Conservation (phyloP, 805 yeast species). For the Saturnispora silvae region DNA sequence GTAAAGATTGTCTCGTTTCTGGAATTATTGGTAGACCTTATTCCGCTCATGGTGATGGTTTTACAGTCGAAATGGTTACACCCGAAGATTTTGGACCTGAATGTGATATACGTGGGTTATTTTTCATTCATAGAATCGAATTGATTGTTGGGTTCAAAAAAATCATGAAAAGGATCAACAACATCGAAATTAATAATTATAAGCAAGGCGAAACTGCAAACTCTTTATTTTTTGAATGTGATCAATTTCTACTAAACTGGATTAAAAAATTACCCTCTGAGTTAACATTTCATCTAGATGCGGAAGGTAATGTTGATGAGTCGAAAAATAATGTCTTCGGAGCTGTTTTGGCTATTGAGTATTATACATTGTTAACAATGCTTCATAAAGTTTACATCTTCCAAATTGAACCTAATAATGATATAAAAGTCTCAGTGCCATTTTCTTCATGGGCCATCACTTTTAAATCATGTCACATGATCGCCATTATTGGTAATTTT, state of each 20-base stretch:
- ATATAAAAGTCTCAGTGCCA: slow-evolving; percentile 30
- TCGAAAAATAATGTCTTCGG: slow-evolving; percentile 9
- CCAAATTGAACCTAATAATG: slow-evolving; percentile 20
- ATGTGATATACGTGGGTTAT: slow-evolving; percentile 33
- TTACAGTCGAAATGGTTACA: slow-evolving; percentile 69
- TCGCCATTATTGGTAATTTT: slow-evolving; percentile 51
- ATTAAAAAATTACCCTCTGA: slow-evolving; percentile 54
- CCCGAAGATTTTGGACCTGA: slow-evolving; percentile 50
- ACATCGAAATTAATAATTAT: slow-evolving; percentile 1
- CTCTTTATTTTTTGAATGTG: slow-evolving; percentile 54
- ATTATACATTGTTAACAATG: slow-evolving; percentile 62
- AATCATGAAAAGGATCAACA: slow-evolving; percentile 24
- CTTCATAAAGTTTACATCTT: slow-evolving; percentile 61
- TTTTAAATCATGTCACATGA: slow-evolving; percentile 71
- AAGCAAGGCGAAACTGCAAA: slow-evolving; percentile 32
- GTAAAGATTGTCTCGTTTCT: slow-evolving; percentile 54
- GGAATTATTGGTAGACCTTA: slow-evolving; percentile 66
- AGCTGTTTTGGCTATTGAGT: slow-evolving; percentile 56
- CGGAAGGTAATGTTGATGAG: no score
- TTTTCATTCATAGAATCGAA: slow-evolving; percentile 52
- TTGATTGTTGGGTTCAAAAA: slow-evolving; percentile 58
- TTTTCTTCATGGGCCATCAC: slow-evolving; percentile 74
- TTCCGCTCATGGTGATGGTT: slow-evolving; percentile 48
- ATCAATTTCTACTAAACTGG: slow-evolving; percentile 71
- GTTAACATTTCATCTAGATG: slow-evolving; percentile 48